Evolutionary conservation across 805 yeast species (phyloP).

Genomic region (Candida taoyuanica): DNA sequence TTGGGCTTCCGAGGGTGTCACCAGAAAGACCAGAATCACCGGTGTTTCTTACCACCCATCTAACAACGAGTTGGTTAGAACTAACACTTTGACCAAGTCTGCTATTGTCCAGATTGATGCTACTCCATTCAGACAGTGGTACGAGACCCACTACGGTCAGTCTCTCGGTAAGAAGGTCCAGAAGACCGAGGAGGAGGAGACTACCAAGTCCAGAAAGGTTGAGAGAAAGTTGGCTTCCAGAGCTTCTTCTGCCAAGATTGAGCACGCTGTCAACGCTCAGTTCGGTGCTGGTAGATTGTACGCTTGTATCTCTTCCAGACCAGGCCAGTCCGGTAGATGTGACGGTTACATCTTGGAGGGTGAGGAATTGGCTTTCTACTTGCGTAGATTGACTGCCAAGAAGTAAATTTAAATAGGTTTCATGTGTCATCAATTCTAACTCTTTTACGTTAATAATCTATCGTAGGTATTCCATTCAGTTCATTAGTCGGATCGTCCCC

Average conservation of each 20-base stretch:
- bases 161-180: slow-evolving; percentile 82
- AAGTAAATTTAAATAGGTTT: slow-evolving; percentile 52
- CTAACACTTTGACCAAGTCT: slow-evolving; percentile 98
- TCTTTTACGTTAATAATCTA: slow-evolving; percentile 21
- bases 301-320: slow-evolving; percentile 98
- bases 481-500: too few species aligned
- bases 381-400: slow-evolving; percentile 99
- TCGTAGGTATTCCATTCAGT: slow-evolving; percentile 5
- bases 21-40: slow-evolving; percentile 98
- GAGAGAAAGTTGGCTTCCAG: slow-evolving; percentile 94
- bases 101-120: slow-evolving; percentile 99
- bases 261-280: slow-evolving; percentile 89
- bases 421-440: slow-evolving; percentile 26
- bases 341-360: slow-evolving; percentile 99
- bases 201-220: slow-evolving; percentile 67
- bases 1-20: slow-evolving; percentile 98
- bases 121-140: slow-evolving; percentile 99
- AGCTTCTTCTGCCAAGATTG: slow-evolving; percentile 79
- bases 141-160: slow-evolving; percentile 96
- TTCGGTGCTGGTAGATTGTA: slow-evolving; percentile 98
- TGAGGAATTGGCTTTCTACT: slow-evolving; percentile 99
- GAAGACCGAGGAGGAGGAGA: slow-evolving; percentile 51
- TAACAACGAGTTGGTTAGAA: slow-evolving; percentile 99
- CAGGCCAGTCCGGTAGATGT: slow-evolving; percentile 99
- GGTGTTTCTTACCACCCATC: slow-evolving; percentile 99